Percentiles rank a stretch among this genome's conserved stretches.
These are phyloP conservation scores for Colletotrichum tamarilloi DNA, from an alignment of 2,329 filamentous ascomycete genomes.

Conservation along the genomic window DNA sequence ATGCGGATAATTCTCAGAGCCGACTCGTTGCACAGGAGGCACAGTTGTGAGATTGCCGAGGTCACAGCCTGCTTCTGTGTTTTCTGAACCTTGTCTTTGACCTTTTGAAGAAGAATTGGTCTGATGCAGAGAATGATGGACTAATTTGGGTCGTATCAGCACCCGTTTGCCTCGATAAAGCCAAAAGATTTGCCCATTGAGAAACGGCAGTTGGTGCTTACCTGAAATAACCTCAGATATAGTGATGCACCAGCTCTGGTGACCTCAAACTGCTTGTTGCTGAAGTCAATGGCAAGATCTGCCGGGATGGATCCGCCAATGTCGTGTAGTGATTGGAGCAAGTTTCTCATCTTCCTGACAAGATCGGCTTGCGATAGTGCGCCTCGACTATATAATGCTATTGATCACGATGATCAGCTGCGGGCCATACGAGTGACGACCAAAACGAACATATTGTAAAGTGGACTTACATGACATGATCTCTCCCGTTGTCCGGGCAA, in stretches of 20 bases:
- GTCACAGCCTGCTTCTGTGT: slow-evolving; percentile 37
- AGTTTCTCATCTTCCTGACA: slow-evolving; percentile 40
- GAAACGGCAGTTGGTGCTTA: not conserved
- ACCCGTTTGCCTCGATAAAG: not conserved
- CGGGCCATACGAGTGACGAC: not conserved
- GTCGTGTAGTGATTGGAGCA: slow-evolving; percentile 37
- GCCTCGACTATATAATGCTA: slow-evolving; percentile 42
- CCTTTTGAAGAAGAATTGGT: slow-evolving; percentile 42
- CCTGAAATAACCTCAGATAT: slow-evolving; percentile 43
- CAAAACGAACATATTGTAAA: rapidly evolving
- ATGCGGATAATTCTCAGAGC: slow-evolving; percentile 42
- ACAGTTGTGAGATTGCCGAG: slow-evolving; percentile 35
- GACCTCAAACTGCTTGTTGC: slow-evolving; percentile 35
- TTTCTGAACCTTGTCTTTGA: slow-evolving; percentile 43
- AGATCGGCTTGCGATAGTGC: slow-evolving; percentile 41
- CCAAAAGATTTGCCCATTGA: not conserved
- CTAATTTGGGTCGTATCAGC: slow-evolving; percentile 23
- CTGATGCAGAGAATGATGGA: slow-evolving; percentile 44
- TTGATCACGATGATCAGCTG: not conserved
- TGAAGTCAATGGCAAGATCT: slow-evolving; percentile 39
- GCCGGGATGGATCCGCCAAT: slow-evolving; percentile 41
- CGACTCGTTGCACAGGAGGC: slow-evolving; percentile 41
- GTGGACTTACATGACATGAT: slow-evolving; percentile 41
- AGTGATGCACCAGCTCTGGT: slow-evolving; percentile 42
- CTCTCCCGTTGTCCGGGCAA: slow-evolving; percentile 42